Conservation (phyloP, 768 basidiomycete genomes). For the Gloeostereum incarnatum region DNA sequence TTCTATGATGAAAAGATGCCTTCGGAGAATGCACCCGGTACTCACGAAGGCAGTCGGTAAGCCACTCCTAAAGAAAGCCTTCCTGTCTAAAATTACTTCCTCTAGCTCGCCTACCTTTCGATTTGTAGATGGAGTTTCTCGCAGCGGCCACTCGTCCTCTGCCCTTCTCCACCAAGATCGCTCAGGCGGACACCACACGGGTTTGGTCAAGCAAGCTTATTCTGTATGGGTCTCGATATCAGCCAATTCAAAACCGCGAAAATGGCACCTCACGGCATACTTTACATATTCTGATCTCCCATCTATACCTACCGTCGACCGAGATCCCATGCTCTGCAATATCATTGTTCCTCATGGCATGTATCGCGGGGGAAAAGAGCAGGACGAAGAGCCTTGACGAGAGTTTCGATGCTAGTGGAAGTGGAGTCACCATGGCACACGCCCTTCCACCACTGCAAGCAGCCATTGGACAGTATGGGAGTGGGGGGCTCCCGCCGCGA, state of each 20-base stretch:
- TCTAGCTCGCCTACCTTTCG: conserved; percentile 34
- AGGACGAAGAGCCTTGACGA: conserved; percentile 28
- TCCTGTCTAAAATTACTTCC: conserved; percentile 8
- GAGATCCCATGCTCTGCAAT: conserved; percentile 29
- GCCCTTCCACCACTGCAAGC: conserved; percentile 30
- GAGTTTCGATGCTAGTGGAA: conserved; percentile 8
- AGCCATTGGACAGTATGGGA: conserved; percentile 21
- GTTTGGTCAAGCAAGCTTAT: conserved; percentile 66
- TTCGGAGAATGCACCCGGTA: conserved; percentile 29
- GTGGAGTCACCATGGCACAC: conserved; percentile 11
- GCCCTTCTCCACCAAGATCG: conserved; percentile 51
- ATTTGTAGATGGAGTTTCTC: conserved; percentile 49
- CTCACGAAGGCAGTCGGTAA: conserved; percentile 27
- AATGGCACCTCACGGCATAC: conserved; percentile 60
- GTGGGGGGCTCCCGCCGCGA: conserved; percentile 15
- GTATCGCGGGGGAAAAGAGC: conserved; percentile 35
- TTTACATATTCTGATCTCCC: conserved; percentile 40
- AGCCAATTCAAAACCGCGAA: conserved; percentile 37
- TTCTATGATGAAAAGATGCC: conserved; percentile 59
- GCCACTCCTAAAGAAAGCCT: conserved; percentile 8
- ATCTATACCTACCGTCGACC: conserved; percentile 36
- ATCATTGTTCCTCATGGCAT: conserved; percentile 37
- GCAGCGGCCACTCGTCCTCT: conserved; percentile 37
- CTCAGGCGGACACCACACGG: conserved; percentile 39
- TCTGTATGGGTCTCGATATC: conserved; percentile 48